Base-by-base conservation (phyloP, 1,139 yeast genomes). In the Tardiomyces depauwii region DNA sequence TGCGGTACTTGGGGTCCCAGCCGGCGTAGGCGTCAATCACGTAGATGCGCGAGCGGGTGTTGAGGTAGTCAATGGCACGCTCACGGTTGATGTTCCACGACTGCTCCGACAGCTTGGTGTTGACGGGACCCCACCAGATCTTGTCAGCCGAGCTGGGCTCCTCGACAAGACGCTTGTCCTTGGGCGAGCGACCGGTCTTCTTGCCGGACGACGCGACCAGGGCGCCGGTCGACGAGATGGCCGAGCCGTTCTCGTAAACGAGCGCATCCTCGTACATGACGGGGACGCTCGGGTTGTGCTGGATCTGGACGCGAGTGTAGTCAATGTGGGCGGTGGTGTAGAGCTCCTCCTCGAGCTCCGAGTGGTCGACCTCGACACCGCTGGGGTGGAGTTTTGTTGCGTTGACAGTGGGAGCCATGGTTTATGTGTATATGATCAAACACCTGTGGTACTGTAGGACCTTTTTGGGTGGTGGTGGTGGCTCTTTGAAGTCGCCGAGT, bases 101-200 rank as follows among this genome's bases (percentile, higher is more conserved):
- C 65, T 82, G 80, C 70, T 87, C 96, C 53, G 87, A 83, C 60
- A 91, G 91, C 71, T 89, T 86, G 71, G 85, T 87, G 74, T 91
- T 91, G 59, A 91, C 98, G 10, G 97, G 97, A 28, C 98, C 98
- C 98, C 98, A 91, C 97, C 98, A 91, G 59, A 91, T 80, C 64
- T 89, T 73, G 52, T 85, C 78, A 49, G 77, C 68, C 40, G 96
- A 88, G 46, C 93, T 74, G 57, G 78, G 83, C 72, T 91, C 97
- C 59, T 89, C 96, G 55, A 91, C 97, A 68, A 91, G 86, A 73
- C 98, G 87, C 70, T 91, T 91, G 71, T 91, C 98, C 73, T 83
- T 85, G 65, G 98, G 98, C 41, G 97, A 91, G 71, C 98, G 84
- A 60, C 98, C 98, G 49, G 97, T 91, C 74, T 91, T 91, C 59